Conservation (phyloP, 495 filamentous ascomycete species). For the Lophiostoma macrostomum region DNA sequence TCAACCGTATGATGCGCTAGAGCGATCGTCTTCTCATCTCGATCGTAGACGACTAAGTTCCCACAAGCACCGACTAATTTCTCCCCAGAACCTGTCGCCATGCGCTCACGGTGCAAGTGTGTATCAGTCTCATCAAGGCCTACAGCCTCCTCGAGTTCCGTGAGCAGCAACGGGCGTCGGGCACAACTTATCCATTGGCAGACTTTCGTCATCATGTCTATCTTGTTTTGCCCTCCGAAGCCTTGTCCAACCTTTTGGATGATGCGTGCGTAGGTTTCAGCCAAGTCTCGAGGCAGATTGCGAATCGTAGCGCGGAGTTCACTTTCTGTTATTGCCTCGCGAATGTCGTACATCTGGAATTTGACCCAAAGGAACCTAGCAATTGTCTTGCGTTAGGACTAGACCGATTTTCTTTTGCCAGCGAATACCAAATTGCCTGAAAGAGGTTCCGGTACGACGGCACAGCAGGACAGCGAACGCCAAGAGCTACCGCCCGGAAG, state of each 20-base stretch:
- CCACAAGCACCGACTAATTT: constrained; percentile 24
- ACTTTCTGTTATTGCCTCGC: constrained; percentile 18
- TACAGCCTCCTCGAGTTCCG: constrained; percentile 32
- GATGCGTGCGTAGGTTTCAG: constrained; percentile 28
- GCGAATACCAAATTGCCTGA: too few species aligned
- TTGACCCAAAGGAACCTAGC: constrained; percentile 33
- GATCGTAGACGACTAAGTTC: constrained; percentile 25
- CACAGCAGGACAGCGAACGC: too few species aligned
- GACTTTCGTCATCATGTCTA: constrained; percentile 16
- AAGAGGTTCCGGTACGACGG: too few species aligned
- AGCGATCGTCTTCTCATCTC: constrained; percentile 23
- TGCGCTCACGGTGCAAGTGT: constrained; percentile 7
- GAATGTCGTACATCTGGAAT: constrained; percentile 32
- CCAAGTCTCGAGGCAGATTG: constrained; percentile 27
- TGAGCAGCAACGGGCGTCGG: constrained; percentile 23
- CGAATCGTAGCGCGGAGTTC: constrained; percentile 17
- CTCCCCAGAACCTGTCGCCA: neutral
- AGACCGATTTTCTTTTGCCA: neutral
- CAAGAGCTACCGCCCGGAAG: too few species aligned
- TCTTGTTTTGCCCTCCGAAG: neutral
- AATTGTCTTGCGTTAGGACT: neutral
- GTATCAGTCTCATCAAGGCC: constrained; percentile 16
- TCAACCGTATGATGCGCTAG: constrained; percentile 33
- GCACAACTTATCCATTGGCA: constrained; percentile 27
- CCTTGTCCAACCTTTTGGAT: constrained; percentile 10